phyloP scores from a whole-genome alignment of 345 rosid genomes.

The Gossypium mustelinum region DNA sequence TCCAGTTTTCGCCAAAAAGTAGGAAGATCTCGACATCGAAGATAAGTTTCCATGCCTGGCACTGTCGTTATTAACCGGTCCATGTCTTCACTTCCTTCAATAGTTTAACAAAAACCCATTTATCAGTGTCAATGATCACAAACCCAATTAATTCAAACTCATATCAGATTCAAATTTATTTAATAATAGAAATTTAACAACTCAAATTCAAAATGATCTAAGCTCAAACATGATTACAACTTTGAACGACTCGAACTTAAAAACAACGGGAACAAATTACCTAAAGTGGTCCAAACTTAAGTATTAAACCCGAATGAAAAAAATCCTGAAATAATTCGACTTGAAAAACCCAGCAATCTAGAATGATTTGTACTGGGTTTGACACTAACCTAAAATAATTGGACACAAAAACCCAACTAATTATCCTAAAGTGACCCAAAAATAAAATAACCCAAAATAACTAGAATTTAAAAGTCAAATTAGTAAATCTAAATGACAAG shows the following conservation, averaged over 20 bases:
- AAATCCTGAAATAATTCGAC: too few relatives aligned
- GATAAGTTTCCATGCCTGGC: conserved; percentile 39
- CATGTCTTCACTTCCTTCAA: conserved; percentile 41
- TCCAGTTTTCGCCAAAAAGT: conserved; percentile 36
- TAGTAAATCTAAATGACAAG: background rate
- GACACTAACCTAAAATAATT: too few relatives aligned
- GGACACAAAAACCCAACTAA: too few relatives aligned
- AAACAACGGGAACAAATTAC: accelerated
- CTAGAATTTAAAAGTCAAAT: background rate
- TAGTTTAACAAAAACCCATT: background rate
- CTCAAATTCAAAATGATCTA: too few relatives aligned
- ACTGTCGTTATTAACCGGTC: conserved; percentile 33
- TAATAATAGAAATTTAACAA: too few relatives aligned
- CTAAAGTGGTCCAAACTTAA: too few relatives aligned
- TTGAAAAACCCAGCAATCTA: too few relatives aligned
- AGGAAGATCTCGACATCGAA: conserved; percentile 52
- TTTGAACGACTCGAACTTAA: too few relatives aligned
- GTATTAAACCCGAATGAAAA: background rate
- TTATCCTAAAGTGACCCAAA: too few relatives aligned
- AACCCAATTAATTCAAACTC: background rate
- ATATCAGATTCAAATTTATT: too few relatives aligned
- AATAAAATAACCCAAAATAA: background rate
- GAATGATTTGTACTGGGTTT: too few relatives aligned
- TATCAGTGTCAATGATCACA: background rate
- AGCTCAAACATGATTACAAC: too few relatives aligned